phyloP scores from a whole-genome alignment of 345 rosid genomes.

The Melaleuca alternifolia region DNA sequence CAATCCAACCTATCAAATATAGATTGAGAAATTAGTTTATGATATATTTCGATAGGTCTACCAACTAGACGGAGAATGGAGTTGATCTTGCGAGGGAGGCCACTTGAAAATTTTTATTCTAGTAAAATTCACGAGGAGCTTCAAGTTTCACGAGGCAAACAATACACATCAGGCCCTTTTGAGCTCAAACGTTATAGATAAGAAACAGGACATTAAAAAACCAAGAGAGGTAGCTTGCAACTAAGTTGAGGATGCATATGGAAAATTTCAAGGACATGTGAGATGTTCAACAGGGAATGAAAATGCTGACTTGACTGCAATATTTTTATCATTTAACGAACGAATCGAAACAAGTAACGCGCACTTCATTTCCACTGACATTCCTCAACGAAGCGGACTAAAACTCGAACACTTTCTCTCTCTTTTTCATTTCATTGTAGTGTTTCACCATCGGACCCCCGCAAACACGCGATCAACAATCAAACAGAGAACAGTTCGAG shows the following conservation, averaged over 20 bases:
- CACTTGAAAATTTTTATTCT: too few relatives aligned
- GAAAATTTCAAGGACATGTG: not conserved
- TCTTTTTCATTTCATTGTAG: not conserved
- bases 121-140: too few relatives aligned
- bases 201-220: not conserved
- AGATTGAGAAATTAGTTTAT: too few relatives aligned
- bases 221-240: not conserved
- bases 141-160: too few relatives aligned
- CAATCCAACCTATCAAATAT: too few relatives aligned
- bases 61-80: too few relatives aligned
- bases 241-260: not conserved
- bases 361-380: not conserved
- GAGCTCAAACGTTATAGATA: too few relatives aligned
- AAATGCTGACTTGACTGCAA: not conserved
- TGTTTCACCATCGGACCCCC: not conserved
- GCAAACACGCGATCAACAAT: not conserved
- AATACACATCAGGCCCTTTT: too few relatives aligned
- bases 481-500: not conserved
- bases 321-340: not conserved
- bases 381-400: not conserved
- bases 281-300: not conserved
- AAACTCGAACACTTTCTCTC: not conserved
- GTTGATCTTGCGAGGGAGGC: too few relatives aligned
- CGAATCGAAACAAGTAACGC: not conserved
- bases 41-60: too few relatives aligned